Base-by-base conservation (phyloP, 441 rosid genomes). In the Pelargonium fulgidum region DNA sequence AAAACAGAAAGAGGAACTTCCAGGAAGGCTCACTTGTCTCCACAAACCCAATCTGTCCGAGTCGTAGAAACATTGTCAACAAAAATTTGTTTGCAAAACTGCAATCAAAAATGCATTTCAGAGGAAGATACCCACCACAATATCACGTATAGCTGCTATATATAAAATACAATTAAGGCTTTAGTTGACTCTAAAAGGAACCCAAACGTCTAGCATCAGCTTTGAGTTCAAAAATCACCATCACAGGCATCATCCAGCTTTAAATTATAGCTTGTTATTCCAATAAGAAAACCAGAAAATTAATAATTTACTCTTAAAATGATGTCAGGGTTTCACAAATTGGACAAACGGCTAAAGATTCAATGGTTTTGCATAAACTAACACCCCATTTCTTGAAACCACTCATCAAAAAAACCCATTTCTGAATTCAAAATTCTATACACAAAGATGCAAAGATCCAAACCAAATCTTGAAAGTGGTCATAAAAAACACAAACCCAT, bases 1-100 rank as follows among this genome's bases (percentile, higher is more conserved):
- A 82, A 77, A 84, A 82, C 79, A 77, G 75, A 81, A 77, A 78
- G 78, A 87, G 86, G 84, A 88, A 86, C 84, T 85, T 86, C 86
- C 87, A 80, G 71, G 86, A 84, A 79, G 82, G 86, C 74, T 70
- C 72, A 84, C 82, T 81, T 62, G 81, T 66, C 69, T 85, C 84
- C 70, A 70, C 76, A 77, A 75, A 72, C 82, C 83, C 83, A 80
- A 80, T 83, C 84, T 75, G 87, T 76, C 86, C 80, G 78, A 72
- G 81, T 79, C 73, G 81, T 84, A 78, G 86, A 82, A 85, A 86
- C 87, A 85, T 81, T 78, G 77, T 87, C 87, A 81, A 85, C 73
- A 84, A 82, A 82, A 80, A 79, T 70, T 74, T 75, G 85, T 73
- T 75, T 78, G 77, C 82, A 68, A 64, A 82, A 80, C 86, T 86